A percentile compares a stretch with the other conserved stretches of the same genome.
Evolutionary conservation across 1,139 yeast species (phyloP).

Genomic region (Blastobotrys ciferrii): DNA sequence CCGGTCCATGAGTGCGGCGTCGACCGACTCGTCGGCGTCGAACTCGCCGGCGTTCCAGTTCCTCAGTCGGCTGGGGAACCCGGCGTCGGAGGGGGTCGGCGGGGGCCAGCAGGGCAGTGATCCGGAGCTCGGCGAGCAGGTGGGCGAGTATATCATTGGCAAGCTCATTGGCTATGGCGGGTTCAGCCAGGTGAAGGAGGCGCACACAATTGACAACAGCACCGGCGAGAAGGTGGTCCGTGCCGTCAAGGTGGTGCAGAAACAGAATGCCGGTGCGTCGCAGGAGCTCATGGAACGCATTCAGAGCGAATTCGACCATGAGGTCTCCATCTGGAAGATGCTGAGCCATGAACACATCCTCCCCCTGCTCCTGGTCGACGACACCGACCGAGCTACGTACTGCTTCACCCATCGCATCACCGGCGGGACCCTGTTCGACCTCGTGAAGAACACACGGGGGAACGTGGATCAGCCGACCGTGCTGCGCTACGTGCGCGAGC

Average conservation of each 20-base stretch:
- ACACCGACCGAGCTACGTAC: slow-evolving; percentile 62
- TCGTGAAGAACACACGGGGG: slow-evolving; percentile 50
- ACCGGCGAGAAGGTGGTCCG: slow-evolving; percentile 43
- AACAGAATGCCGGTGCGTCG: slow-evolving; percentile 22
- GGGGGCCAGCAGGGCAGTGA: slow-evolving; percentile 10
- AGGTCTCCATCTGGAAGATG: slow-evolving; percentile 70
- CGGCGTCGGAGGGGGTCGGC: slow-evolving; percentile 22
- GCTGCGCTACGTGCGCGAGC: slow-evolving; percentile 47
- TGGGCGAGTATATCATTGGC: slow-evolving; percentile 49
- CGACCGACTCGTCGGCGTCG: slow-evolving; percentile 22
- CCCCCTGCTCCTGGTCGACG: slow-evolving; percentile 59
- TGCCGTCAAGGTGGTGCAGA: slow-evolving; percentile 76
- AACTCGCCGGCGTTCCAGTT: slow-evolving; percentile 44
- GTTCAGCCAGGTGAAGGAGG: slow-evolving; percentile 87
- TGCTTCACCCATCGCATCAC: slow-evolving; percentile 69
- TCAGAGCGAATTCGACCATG: slow-evolving; percentile 59
- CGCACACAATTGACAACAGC: slow-evolving; percentile 41
- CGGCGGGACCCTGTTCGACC: slow-evolving; percentile 81
- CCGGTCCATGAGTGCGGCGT: slow-evolving; percentile 21
- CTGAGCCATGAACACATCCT: slow-evolving; percentile 65
- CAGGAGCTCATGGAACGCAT: slow-evolving; percentile 36
- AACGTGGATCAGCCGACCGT: slow-evolving; percentile 26
- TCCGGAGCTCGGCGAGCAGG: slow-evolving; percentile 53
- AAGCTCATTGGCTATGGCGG: slow-evolving; percentile 88
- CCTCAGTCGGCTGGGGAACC: slow-evolving; percentile 40